Evolutionary conservation across 1,139 yeast species (phyloP).

Genomic region (Groenewaldozyma auringiensis): DNA sequence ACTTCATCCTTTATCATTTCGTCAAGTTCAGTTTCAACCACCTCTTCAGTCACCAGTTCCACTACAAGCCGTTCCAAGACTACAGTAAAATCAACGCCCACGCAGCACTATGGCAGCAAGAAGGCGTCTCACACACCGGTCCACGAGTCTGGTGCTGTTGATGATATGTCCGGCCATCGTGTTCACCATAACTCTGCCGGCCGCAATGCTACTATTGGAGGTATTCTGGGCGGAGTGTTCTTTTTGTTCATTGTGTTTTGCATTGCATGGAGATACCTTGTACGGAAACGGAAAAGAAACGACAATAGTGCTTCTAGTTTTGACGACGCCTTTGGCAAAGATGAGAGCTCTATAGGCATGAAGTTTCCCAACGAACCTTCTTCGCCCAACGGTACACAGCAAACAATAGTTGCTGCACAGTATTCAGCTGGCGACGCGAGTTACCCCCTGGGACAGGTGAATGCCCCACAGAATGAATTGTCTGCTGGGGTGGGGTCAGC

Average conservation of each 20-base stretch:
- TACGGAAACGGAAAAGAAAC: neutral
- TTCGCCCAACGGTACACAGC: neutral
- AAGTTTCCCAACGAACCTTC: neutral
- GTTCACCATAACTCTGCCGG: slow-evolving; percentile 1
- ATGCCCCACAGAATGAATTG: neutral
- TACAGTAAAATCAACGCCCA: neutral
- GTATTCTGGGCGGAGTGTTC: slow-evolving; percentile 14
- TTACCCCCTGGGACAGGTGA: neutral
- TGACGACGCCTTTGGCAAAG: neutral
- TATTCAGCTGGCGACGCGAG: too few relatives aligned
- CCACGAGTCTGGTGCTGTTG: neutral
- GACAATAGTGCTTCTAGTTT: neutral
- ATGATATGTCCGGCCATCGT: neutral
- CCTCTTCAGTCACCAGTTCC: too few relatives aligned
- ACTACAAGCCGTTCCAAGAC: neutral
- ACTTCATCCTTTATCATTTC: neutral
- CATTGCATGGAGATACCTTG: slow-evolving; percentile 7
- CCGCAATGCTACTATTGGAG: slow-evolving; percentile 14
- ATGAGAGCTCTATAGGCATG: neutral
- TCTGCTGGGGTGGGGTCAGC: neutral
- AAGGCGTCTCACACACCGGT: neutral
- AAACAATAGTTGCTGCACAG: too few relatives aligned
- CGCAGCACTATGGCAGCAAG: neutral
- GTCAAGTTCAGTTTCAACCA: too few relatives aligned
- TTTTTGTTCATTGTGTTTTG: slow-evolving; percentile 9